Percentiles rank a stretch among this genome's conserved stretches.
Evolutionary conservation across 331 rosid genomes (phyloP).

Genomic region (Pyrus hybrid): DNA sequence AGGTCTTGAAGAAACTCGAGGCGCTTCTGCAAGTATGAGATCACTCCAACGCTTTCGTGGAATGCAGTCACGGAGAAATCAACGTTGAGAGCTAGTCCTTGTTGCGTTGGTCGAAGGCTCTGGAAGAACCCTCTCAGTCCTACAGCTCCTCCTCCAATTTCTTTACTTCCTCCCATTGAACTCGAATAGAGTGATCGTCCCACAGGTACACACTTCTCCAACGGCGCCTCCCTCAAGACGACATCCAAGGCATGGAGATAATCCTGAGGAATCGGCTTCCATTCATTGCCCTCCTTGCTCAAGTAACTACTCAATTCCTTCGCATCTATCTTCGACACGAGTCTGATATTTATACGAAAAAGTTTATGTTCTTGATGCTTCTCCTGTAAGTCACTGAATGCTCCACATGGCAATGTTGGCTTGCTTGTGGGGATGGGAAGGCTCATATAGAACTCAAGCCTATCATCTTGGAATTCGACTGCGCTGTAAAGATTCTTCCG

Average conservation of each 20-base stretch:
- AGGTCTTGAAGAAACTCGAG: conserved; percentile 75
- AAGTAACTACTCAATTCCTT: conserved; percentile 60
- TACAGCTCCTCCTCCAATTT: conserved; percentile 89
- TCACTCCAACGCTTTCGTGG: conserved; percentile 92
- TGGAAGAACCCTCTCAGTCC: conserved; percentile 98
- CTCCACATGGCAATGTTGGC: conserved; percentile 27
- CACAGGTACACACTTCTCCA: conserved; percentile 70
- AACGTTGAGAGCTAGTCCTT: conserved; percentile 89
- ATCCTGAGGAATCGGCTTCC: conserved; percentile 95
- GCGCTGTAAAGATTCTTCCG: conserved; percentile 83
- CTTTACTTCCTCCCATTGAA: conserved; percentile 80
- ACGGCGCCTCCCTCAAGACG: conserved; percentile 74
- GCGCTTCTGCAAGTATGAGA: conserved; percentile 83
- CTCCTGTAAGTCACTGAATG: conserved; percentile 29
- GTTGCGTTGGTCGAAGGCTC: conserved; percentile 94
- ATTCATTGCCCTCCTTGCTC: conserved; percentile 69
- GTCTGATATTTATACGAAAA: conserved; percentile 63
- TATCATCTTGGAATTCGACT: conserved; percentile 68
- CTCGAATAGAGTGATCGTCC: conserved; percentile 85
- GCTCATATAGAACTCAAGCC: conserved; percentile 72
- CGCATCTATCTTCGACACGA: conserved; percentile 77
- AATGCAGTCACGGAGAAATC: conserved; percentile 94
- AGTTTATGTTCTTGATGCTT: conserved; percentile 48
- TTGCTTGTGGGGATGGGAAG: conserved; percentile 61
- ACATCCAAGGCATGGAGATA: conserved; percentile 97